Conservation (phyloP, 2,329 filamentous ascomycete species). For the Plectosphaerella cucumerina region DNA sequence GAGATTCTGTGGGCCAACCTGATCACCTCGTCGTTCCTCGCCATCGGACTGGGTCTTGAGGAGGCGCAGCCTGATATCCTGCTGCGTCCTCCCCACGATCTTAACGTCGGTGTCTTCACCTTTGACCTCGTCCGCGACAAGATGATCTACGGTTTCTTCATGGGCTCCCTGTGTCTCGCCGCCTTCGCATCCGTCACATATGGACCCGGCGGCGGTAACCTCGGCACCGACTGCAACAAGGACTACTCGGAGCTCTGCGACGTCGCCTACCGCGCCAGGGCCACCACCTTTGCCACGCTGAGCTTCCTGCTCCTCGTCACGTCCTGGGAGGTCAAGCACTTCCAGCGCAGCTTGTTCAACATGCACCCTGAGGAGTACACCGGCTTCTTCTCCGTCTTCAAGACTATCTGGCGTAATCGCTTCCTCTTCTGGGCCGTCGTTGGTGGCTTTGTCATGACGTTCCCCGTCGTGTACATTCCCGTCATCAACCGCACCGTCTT, state of each 20-base stretch:
- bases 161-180: constrained; percentile 58
- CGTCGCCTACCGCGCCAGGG: constrained; percentile 60
- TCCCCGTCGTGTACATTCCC: constrained; percentile 65
- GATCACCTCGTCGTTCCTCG: constrained; percentile 66
- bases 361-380: constrained; percentile 53
- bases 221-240: constrained; percentile 57
- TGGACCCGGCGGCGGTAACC: constrained; percentile 40
- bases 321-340: constrained; percentile 71
- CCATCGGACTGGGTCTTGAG: constrained; percentile 69
- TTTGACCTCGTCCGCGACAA: constrained; percentile 62
- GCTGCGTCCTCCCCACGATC: constrained; percentile 57
- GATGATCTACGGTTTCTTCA: constrained; percentile 60
- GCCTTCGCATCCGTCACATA: constrained; percentile 60
- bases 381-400: constrained; percentile 46
- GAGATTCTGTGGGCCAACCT: constrained; percentile 77
- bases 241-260: constrained; percentile 44
- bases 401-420: constrained; percentile 63
- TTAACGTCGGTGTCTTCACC: constrained; percentile 59
- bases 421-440: constrained; percentile 63
- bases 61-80: constrained; percentile 65
- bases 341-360: constrained; percentile 64
- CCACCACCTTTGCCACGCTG: constrained; percentile 65
- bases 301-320: constrained; percentile 66
- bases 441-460: constrained; percentile 55
- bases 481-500: constrained; percentile 63